Conservation (phyloP, 2,329 filamentous ascomycete genomes). For the Sarocladium kiliense region DNA sequence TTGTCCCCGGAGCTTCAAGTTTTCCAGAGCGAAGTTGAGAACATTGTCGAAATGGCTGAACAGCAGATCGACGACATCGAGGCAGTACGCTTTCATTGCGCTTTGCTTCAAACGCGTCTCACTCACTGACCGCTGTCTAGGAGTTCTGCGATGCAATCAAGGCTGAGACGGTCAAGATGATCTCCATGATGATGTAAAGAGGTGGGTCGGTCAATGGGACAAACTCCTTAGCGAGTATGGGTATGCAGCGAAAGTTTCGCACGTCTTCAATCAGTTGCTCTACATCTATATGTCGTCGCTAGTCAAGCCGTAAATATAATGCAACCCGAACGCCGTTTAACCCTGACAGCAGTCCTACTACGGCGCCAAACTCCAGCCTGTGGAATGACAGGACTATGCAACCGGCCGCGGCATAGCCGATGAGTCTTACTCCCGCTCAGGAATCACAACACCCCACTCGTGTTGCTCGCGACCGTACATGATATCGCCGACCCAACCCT, state of each 20-base stretch:
- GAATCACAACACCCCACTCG: conserved; percentile 64
- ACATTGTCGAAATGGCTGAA: conserved; percentile 16
- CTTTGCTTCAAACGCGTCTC: too few relatives aligned
- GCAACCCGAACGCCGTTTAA: background rate
- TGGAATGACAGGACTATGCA: background rate
- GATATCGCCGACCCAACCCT: conserved; percentile 64
- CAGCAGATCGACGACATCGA: conserved; percentile 22
- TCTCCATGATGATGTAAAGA: conserved; percentile 16
- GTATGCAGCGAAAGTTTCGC: background rate
- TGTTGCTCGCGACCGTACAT: conserved; percentile 69
- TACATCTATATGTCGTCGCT: background rate
- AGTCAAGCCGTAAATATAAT: background rate
- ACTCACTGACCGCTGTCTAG: conserved; percentile 14
- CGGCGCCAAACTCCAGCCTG: conserved; percentile 9
- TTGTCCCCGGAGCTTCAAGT: background rate
- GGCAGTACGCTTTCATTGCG: conserved; percentile 17
- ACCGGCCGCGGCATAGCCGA: background rate
- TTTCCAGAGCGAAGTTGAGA: background rate
- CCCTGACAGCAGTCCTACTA: background rate
- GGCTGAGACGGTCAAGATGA: conserved; percentile 20
- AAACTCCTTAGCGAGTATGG: too few relatives aligned
- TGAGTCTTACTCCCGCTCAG: conserved; percentile 45
- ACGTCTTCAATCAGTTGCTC: background rate
- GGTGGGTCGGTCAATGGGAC: too few relatives aligned
- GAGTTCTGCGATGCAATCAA: conserved; percentile 22